These are phyloP conservation scores for Dothideomycetes sp. DNA, from an alignment of 2,329 filamentous ascomycete genomes.

Conservation along the genomic window DNA sequence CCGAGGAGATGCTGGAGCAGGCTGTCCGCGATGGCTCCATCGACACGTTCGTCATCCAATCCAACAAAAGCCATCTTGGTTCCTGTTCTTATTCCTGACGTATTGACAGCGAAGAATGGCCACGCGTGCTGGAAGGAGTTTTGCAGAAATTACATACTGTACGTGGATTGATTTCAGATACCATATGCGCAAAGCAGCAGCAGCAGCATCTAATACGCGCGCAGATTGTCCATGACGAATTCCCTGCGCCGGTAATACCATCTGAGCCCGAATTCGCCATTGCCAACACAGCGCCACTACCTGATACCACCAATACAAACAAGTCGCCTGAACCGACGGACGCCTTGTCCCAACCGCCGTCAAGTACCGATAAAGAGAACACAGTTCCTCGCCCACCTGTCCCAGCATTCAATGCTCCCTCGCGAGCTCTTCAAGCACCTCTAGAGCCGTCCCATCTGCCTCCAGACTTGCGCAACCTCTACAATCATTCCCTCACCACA, in stretches of 20 bases:
- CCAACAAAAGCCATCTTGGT: too few relatives aligned
- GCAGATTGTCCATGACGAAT: conserved; percentile 67
- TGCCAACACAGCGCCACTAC: conserved; percentile 22
- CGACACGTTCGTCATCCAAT: conserved; percentile 47
- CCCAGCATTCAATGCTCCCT: conserved; percentile 32
- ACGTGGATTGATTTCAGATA: conserved; percentile 18
- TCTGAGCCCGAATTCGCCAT: conserved; percentile 27
- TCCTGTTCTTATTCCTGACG: too few relatives aligned
- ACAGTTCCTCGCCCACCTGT: conserved; percentile 30
- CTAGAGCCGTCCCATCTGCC: conserved; percentile 39
- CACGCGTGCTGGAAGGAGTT: conserved; percentile 54
- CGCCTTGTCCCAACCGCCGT: conserved; percentile 19
- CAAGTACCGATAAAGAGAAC: conserved; percentile 61
- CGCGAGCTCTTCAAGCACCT: conserved; percentile 9
- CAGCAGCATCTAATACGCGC: background rate
- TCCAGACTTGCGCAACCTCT: conserved; percentile 52
- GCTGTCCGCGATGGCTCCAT: conserved; percentile 51
- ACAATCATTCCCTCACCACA: conserved; percentile 22
- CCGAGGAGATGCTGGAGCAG: conserved; percentile 44
- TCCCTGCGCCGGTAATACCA: conserved; percentile 57
- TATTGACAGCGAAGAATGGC: conserved; percentile 56
- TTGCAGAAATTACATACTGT: conserved; percentile 61
- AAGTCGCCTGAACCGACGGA: conserved; percentile 10
- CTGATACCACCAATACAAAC: conserved; percentile 23
- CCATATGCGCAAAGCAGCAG: background rate